Base-by-base conservation (phyloP, 441 rosid genomes). In the Gossypium trilobum region DNA sequence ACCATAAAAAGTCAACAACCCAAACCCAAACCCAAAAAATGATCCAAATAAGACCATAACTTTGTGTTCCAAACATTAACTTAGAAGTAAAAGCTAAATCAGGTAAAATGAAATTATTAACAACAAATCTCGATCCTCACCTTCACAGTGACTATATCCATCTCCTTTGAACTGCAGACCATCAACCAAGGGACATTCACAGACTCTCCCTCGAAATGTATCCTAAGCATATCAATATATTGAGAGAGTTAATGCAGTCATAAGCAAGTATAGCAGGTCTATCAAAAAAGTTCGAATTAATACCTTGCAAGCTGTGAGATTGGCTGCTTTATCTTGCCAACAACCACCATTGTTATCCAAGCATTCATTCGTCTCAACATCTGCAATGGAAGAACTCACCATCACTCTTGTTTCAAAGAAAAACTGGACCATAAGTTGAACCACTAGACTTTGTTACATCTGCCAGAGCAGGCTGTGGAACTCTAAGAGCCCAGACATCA, bases 121-220 rank as follows among this genome's bases (percentile, higher is more conserved):
- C 33, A 25, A 82, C 14, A 8, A 14, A 27, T 51, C 75, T 80
- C 69, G 0, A 59, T 59, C 19, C 64, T n/a, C 64, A 92, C 99
- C 93, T 91, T 92, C 96, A 83, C 99, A 95, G 70, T 85, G 87
- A 83, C 82, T 91, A 80, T 95, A 95, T 74, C 98, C 99, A 78
- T 95, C 99, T 85, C 99, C 99, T 81, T 85, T 95, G 76, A 95
- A 95, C 81, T 87, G 91, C 78, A 91, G 92, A 51, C 97, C 99
- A 87, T 92, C 90, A 65, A 95, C 91, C 57, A 84, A 57, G 63
- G 99, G 99, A 66, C 99, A 95, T 72, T 88, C 97, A 33, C 99
- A 95, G 67, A 92, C 93, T 77, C 90, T 89, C 74, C 99, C 99
- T 73, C 99, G 97, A 74, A 95, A 95, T 13, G 99, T 95, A 84